Evolutionary conservation across 1,139 yeast species (phyloP).

Genomic region (Arxiozyma slooffiae): DNA sequence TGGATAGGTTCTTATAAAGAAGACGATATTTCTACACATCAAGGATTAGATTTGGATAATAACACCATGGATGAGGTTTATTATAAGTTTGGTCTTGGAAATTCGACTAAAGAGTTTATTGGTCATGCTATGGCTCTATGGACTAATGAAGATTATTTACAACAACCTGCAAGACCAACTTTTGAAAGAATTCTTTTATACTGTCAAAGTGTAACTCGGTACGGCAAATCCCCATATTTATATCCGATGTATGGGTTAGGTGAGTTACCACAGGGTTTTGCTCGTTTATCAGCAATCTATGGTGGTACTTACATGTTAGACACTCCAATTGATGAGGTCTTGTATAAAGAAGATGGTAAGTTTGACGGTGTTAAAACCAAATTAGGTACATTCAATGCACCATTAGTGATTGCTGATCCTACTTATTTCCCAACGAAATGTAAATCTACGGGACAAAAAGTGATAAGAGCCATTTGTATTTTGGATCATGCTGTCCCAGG

Average conservation of each 20-base stretch:
- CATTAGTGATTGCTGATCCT: slow-evolving; percentile 94
- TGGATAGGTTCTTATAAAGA: slow-evolving; percentile 78
- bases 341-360: slow-evolving; percentile 55
- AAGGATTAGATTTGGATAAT: slow-evolving; percentile 73
- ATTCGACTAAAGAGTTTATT: slow-evolving; percentile 89
- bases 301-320: slow-evolving; percentile 99
- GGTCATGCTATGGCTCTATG: slow-evolving; percentile 99
- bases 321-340: slow-evolving; percentile 85
- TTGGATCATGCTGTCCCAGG: slow-evolving; percentile 83
- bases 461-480: slow-evolving; percentile 90
- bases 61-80: slow-evolving; percentile 91
- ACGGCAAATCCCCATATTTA: slow-evolving; percentile 92
- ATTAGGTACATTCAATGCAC: slow-evolving; percentile 86
- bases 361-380: slow-evolving; percentile 83
- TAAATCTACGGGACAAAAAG: slow-evolving; percentile 71
- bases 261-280: slow-evolving; percentile 96
- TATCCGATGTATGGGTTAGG: slow-evolving; percentile 96
- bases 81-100: slow-evolving; percentile 80
- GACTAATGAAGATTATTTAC: slow-evolving; percentile 83
- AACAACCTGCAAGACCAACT: slow-evolving; percentile 86
- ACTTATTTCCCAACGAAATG: slow-evolving; percentile 94
- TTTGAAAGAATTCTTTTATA: slow-evolving; percentile 78
- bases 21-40: slow-evolving; percentile 70
- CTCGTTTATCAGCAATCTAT: slow-evolving; percentile 90
- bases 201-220: slow-evolving; percentile 83